Evolutionary conservation across 768 basidiomycete genomes (phyloP), one percentile per base, ranked within the genome.

Genomic region (Kwoniella europaea): DNA sequence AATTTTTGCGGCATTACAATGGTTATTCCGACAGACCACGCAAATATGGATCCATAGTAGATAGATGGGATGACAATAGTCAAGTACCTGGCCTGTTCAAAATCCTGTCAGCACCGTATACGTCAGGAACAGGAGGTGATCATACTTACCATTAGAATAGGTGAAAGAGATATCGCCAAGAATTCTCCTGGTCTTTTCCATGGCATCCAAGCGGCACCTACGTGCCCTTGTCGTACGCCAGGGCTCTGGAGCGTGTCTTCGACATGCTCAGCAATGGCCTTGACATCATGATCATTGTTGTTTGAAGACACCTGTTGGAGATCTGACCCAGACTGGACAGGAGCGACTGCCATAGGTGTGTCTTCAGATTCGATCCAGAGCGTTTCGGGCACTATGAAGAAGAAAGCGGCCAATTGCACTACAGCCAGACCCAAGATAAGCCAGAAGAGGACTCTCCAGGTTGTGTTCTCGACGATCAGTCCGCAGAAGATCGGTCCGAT

Each of bases 321-420:
- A 13, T 58, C 57, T 18, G 57, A 35, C 10, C 24, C 29, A 10
- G 24, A 12, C 18, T 20, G 29, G 10, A 13, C 35, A 29, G 16
- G 10, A 10, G 46, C 4, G 3, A 4, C 22, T 10, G 9, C 22
- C 27, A 54, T n/a, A n/a, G 58, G 44, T 13, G 56, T 24, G 3
- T 27, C 63, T 16, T 72, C 68, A 3, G 16, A 6, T 44, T 74
- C 68, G 15, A 63, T 65, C 73, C 73, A 78, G 22, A 78, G 65
- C n/a, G 77, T 78, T 43, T 78, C 75, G 9, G 77, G 77, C 9
- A 78, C 72, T 46, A 78, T 46, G 52, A 74, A 66, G 53, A 71
- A 56, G 65, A 76, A 67, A 46, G 70, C 52, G 18, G 68, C 44
- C 13, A 78, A 42, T 50, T 78, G 77, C 2, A 76, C 27, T 2